Percentiles rank a stretch among this genome's conserved stretches.
Evolutionary conservation across 352 stramenopile genomes (phyloP).

Genomic region (Blastocystis sp.): DNA sequence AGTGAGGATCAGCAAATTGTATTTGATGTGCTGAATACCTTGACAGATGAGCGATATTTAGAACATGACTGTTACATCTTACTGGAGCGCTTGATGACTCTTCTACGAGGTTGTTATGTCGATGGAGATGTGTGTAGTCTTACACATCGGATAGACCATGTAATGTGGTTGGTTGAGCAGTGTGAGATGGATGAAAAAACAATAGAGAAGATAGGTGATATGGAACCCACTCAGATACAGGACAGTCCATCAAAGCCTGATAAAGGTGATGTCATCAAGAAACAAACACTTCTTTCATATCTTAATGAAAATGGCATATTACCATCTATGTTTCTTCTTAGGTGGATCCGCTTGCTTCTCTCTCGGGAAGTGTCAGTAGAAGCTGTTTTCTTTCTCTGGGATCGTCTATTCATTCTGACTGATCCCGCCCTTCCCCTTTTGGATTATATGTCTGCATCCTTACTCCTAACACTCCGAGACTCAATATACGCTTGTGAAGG

Average conservation of each 20-base stretch:
- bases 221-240: not conserved
- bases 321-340: constrained; percentile 5
- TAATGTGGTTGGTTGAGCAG: not conserved
- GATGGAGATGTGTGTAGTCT: not conserved
- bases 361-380: not conserved
- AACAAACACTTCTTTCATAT: not conserved
- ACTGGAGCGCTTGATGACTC: not conserved
- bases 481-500: not conserved
- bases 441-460: not conserved
- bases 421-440: not conserved
- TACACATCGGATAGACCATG: not conserved
- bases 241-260: not conserved
- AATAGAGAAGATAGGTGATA: not conserved
- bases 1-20: not conserved
- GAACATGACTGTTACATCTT: constrained; percentile 57
- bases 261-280: not conserved
- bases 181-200: too few relatives aligned
- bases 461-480: not conserved
- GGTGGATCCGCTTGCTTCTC: not conserved
- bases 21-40: not conserved
- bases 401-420: not conserved
- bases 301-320: not conserved
- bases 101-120: not conserved
- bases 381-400: constrained; percentile 18
- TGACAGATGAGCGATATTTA: not conserved